A percentile compares a stretch with the other conserved stretches of the same genome.
Conservation (phyloP, 129 eudicot species). For the Solidago caesia region DNA sequence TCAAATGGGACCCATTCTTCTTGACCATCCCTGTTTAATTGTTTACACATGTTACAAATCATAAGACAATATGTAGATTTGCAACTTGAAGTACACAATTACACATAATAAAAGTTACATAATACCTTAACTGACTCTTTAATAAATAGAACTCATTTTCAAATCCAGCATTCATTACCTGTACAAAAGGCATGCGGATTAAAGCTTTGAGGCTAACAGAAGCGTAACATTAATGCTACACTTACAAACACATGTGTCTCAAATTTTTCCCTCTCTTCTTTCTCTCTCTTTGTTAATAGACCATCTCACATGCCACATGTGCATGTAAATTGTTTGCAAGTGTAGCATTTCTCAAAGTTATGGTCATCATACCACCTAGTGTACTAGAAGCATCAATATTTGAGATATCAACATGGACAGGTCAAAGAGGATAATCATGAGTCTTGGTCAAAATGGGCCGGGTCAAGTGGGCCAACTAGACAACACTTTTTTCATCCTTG, state of each 20-base stretch:
- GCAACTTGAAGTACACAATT: slow-evolving; percentile 16
- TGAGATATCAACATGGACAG: background rate
- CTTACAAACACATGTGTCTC: no score
- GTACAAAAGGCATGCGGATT: slow-evolving; percentile 27
- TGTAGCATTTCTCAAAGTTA: background rate
- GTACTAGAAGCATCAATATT: background rate
- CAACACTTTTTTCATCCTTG: no score
- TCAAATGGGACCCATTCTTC: slow-evolving; percentile 93
- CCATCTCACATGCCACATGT: no score
- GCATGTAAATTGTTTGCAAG: no score
- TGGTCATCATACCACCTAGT: background rate
- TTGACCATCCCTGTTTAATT: slow-evolving; percentile 58
- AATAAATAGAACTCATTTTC: slow-evolving; percentile 88
- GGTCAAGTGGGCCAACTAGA: no score
- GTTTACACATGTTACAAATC: slow-evolving; percentile 14
- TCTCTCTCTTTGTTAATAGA: no score
- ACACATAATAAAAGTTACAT: slow-evolving; percentile 15
- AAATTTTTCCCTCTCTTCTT: no score
- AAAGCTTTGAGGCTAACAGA: slow-evolving; percentile 8
- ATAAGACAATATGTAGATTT: slow-evolving; percentile 9
- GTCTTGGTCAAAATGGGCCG: no score
- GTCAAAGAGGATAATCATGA: no score
- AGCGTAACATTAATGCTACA: slow-evolving; percentile 1
- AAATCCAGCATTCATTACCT: slow-evolving; percentile 94
- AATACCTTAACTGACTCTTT: slow-evolving; percentile 57